Base-by-base conservation (phyloP, 2,329 filamentous ascomycete genomes). In the Westerdykella aurantiaca region DNA sequence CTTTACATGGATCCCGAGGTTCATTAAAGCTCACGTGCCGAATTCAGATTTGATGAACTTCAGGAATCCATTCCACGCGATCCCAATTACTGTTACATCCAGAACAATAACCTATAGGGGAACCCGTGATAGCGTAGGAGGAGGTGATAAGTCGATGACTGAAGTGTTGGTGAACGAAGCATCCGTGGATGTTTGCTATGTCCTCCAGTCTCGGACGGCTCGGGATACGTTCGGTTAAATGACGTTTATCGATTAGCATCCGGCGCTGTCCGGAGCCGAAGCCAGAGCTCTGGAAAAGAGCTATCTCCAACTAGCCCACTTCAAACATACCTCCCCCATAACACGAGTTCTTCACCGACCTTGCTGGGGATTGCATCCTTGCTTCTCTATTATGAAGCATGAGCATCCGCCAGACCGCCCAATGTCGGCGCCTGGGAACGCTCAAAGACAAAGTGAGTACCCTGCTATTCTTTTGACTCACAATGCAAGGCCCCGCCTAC, bases 341-440 rank as follows among this genome's bases (percentile, higher is more conserved):
- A 12, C 31, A 5, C 42, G 9, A 23, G 13, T 18, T 35, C 6
- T 18, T 5, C 37, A 29, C 17, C 4, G 22, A 16, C 37, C n/a
- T 29, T 29, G 25, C 25, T 29, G 25, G 25, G 25, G 25, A 29
- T 29, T 25, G 10, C 17, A 3, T n/a, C n/a, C 7, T 23, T 25
- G 40, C 41, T 46, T 39, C 41, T 48, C 56, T 62, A 62, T 52
- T 55, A 67, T 67, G 64, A 66, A 66, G 61, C 46, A 67, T 67
- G 64, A 57, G 59, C 56, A 61, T 56, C 49, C 56, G 51, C 52
- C 56, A 49, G 51, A 66, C 58, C 58, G 54, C 57, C 62, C 61
- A 56, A 46, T 51, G 51, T 45, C 51, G 56, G 62, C 60, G 59
- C 57, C 58, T 65, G 55, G 56, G 53, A 49, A 55, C 47, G 49